Conservation (phyloP, 257 asterid genomes). For the Schizonepeta tenuifolia region DNA sequence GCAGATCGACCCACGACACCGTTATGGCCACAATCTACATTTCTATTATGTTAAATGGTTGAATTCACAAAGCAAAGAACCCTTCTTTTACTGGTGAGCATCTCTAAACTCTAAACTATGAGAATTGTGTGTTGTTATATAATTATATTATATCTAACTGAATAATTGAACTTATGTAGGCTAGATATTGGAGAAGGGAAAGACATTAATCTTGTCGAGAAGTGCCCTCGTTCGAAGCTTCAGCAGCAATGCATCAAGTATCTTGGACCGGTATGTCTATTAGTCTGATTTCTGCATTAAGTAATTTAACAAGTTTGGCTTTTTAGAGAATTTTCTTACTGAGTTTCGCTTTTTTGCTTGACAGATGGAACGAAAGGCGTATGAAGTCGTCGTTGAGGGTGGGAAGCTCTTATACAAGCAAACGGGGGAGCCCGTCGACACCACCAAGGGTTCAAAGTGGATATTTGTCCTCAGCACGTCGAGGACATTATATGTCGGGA, state of each 20-base stretch:
- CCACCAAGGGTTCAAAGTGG: conserved; percentile 53
- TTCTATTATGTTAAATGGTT: conserved; percentile 66
- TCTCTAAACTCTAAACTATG: conserved; percentile 11
- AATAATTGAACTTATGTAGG: conserved; percentile 39
- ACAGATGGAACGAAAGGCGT: conserved; percentile 63
- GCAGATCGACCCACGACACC: conserved; percentile 74
- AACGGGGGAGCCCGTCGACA: conserved; percentile 53
- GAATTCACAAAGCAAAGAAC: conserved; percentile 63
- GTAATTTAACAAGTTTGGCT: not conserved
- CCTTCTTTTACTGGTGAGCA: conserved; percentile 60
- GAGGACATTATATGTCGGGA: conserved; percentile 48
- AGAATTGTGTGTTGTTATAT: not conserved
- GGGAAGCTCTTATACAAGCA: conserved; percentile 62
- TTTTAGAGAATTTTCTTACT: not conserved
- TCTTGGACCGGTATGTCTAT: conserved; percentile 58
- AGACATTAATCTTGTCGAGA: conserved; percentile 55
- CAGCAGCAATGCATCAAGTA: conserved; percentile 73
- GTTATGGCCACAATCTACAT: conserved; percentile 74
- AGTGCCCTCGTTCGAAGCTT: conserved; percentile 69
- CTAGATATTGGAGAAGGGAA: conserved; percentile 74
- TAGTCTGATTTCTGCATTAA: not conserved
- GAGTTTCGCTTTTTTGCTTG: not conserved
- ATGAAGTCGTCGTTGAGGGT: conserved; percentile 50
- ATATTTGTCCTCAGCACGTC: conserved; percentile 68
- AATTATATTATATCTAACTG: conserved; percentile 2